Base-by-base conservation (phyloP, 495 filamentous ascomycete species). In the Xylaria grammica region DNA sequence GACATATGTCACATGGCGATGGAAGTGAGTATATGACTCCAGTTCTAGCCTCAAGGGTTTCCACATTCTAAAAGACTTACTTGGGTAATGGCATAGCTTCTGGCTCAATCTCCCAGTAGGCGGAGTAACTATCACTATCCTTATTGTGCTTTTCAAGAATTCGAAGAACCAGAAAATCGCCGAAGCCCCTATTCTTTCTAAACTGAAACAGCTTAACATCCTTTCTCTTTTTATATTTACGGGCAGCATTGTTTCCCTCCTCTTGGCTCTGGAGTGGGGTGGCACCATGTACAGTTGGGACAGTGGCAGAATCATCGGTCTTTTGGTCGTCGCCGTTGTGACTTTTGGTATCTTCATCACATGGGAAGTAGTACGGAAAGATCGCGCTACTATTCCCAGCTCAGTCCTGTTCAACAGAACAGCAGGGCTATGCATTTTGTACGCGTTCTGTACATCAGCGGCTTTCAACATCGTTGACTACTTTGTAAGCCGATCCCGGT, bases 61-160 rank as follows among this genome's bases (percentile, higher is more conserved):
- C 52, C 20, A 1, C 10, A 1, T 22, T 30, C 19, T 24, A 38
- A 38, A n/a, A n/a, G n/a, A n/a, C 13, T 42, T 17, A 54, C 3
- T n/a, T n/a, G 4, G 0, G 22, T 3, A n/a, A 24, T 42, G 15
- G 2, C 22, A 24, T 24, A 79, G 89, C 68, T 92, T 93, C 74
- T 90, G 86, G 69, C 86, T 91, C 76, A 91, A 92, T 60, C 65
- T 90, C 15, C 87, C 88, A 0, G 71, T 92, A 46, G 91, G 91
- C 17, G 87, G 78, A 5, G 66, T 88, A 10, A 87, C 87, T 1
- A 79, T 85, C 13, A 22, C 81, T 2, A 80, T 85, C 53, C 65
- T 85, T 56, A 82, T 82, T 58, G 79, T 90, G 68, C 77, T 83
- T 50, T 72, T 82, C 7, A 80, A 84, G 19, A 65, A 69, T 10